Base-by-base conservation (phyloP, 1,284 basidiomycete species). In the Ustilago curta region DNA sequence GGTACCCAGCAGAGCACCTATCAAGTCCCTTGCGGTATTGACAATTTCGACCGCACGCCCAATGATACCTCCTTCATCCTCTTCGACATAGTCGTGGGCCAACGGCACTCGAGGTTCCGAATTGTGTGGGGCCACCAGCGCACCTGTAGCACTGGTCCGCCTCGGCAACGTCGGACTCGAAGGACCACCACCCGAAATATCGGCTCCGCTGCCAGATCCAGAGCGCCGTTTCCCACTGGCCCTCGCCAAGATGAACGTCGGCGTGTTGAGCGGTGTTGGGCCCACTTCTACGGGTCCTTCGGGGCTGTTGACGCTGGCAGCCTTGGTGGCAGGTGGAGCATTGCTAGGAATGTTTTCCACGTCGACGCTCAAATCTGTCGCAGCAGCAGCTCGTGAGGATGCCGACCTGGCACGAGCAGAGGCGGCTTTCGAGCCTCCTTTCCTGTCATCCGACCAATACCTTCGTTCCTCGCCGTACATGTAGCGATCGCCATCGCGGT, bases 31-130 rank as follows among this genome's bases (percentile, higher is more conserved):
- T 4, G 82, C 83, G 21, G 83, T 84, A 42, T 84, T 84, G 45
- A 84, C 72, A 43, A 84, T 82, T 60, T 84, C 83, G 19, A 84
- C 80, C 9, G 80, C 83, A 12, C 82, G 59, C 4, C 81, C 79
- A 3, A 83, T 76, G 54, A 84, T 77, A 16, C 78, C 78, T 39
- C 83, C 83, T 39, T 84, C 80, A 50, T 83, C 76, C 51, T 83
- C 83, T 43, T 84, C 83, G 14, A 83, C 83, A 25, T 83, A 82
- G 50, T 84, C 83, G 54, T 82, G 77, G 7, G 82, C 75, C 4
- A 84, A 61, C 4, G 81, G 81, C 21, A 84, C 79, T 12, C 76
- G 67, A n/a, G 80, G 79, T 25, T 75, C 72, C 40, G 76, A 63
- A 37, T 75, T 70, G 57, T 78, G 70, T 19, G 83, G 82, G 11